Conservation (phyloP, 1,284 basidiomycete species). For the Pseudozyma pruni region DNA sequence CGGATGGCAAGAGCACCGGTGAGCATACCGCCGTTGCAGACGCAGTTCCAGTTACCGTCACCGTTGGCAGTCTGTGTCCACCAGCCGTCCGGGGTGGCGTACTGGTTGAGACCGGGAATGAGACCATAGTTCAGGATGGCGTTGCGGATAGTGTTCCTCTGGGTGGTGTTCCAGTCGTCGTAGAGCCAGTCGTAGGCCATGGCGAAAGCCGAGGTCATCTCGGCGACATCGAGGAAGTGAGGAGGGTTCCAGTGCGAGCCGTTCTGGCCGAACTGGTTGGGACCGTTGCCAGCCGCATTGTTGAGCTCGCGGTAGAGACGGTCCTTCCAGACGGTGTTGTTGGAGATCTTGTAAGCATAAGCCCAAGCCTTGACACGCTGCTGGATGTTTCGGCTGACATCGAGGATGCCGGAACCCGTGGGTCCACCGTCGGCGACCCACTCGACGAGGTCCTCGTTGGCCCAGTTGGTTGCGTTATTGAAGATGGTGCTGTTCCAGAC, state of each 20-base stretch:
- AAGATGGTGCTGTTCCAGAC: constrained; percentile 93
- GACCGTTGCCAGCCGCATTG: constrained; percentile 65
- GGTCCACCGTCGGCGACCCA: constrained; percentile 79
- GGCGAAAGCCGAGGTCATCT: constrained; percentile 75
- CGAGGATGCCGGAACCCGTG: constrained; percentile 84
- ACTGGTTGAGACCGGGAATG: constrained; percentile 71
- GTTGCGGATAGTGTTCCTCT: constrained; percentile 77
- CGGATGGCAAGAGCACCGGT: constrained; percentile 89
- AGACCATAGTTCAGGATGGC: constrained; percentile 82
- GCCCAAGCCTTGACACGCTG: constrained; percentile 89
- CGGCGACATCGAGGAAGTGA: constrained; percentile 95
- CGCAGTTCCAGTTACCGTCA: constrained; percentile 95
- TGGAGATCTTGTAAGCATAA: constrained; percentile 89
- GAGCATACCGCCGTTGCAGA: constrained; percentile 90
- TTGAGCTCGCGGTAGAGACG: constrained; percentile 82
- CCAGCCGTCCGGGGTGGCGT: constrained; percentile 69
- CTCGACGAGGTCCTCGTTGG: constrained; percentile 72
- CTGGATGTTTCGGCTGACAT: constrained; percentile 89
- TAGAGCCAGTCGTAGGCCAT: constrained; percentile 96
- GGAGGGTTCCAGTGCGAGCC: constrained; percentile 77
- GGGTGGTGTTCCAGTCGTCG: constrained; percentile 80
- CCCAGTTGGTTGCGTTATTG: constrained; percentile 81
- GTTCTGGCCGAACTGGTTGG: constrained; percentile 73
- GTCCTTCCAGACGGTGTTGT: constrained; percentile 88
- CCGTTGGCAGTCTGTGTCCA: constrained; percentile 69